Evolutionary conservation across 257 asterid species (phyloP).

Genomic region (Solanum stenotomum): DNA sequence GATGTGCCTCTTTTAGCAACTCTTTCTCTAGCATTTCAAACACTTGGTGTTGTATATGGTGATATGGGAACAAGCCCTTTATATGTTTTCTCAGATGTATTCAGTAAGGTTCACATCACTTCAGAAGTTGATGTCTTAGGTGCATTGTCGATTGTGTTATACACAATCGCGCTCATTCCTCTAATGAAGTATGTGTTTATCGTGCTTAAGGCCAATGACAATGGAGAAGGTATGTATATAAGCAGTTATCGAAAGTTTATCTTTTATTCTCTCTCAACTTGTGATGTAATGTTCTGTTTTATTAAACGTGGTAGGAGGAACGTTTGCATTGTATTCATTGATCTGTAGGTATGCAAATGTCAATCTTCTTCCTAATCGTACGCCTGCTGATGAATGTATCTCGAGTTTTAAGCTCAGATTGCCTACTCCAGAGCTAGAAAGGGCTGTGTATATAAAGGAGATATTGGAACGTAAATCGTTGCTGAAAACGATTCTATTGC

Average conservation of each 20-base stretch:
- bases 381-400: conserved; percentile 71
- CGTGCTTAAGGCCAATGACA: conserved; percentile 87
- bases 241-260: not conserved
- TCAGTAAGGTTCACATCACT: conserved; percentile 76
- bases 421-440: conserved; percentile 89
- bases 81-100: conserved; percentile 78
- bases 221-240: conserved; percentile 63
- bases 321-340: conserved; percentile 86
- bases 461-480: conserved; percentile 52
- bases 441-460: conserved; percentile 80
- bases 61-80: conserved; percentile 98
- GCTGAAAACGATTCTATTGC: conserved; percentile 49
- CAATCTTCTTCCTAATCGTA: conserved; percentile 83
- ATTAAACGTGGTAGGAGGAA: conserved; percentile 68
- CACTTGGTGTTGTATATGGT: conserved; percentile 96
- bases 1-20: conserved; percentile 58
- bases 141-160: conserved; percentile 78
- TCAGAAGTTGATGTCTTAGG: conserved; percentile 86
- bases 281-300: not conserved
- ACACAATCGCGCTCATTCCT: conserved; percentile 89
- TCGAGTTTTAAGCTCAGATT: conserved; percentile 89
- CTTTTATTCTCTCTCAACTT: not conserved
- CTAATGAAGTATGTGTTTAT: conserved; percentile 73
- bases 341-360: conserved; percentile 90
- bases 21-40: conserved; percentile 79